Evolutionary conservation across 176 grass and related monocot species (phyloP).

Genomic region (Rhipidocladum racemiflorum): DNA sequence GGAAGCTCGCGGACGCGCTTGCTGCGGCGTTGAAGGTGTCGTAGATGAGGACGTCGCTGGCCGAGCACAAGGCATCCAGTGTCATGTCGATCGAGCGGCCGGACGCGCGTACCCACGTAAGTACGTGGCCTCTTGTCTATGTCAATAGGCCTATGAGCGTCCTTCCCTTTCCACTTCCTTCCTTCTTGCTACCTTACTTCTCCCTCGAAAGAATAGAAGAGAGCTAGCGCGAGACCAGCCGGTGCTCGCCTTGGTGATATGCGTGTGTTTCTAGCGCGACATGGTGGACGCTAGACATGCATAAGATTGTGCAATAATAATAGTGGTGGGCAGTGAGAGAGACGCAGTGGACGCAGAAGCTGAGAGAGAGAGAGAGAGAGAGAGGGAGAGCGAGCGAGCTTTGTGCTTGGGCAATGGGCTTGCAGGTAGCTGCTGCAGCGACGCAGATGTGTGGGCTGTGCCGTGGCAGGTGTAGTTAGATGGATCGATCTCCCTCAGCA

Average conservation of each 20-base stretch:
- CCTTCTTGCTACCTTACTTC: background rate
- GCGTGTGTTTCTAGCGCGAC: constrained; percentile 29
- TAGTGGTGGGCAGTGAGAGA: background rate
- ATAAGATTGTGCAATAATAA: constrained; percentile 18
- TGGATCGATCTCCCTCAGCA: constrained; percentile 9
- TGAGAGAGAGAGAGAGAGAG: background rate
- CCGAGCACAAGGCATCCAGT: constrained; percentile 37
- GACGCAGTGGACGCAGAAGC: constrained; percentile 17
- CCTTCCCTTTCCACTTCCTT: background rate
- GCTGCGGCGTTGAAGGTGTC: constrained; percentile 49
- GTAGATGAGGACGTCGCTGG: constrained; percentile 50
- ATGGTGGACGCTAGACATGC: constrained; percentile 24
- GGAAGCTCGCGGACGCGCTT: background rate
- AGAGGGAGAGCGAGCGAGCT: background rate
- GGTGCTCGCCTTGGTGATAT: constrained; percentile 20
- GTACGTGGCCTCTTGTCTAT: background rate
- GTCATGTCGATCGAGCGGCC: constrained; percentile 34
- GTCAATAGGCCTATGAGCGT: background rate
- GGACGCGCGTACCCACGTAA: background rate
- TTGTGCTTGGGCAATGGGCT: constrained; percentile 27
- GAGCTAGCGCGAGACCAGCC: background rate
- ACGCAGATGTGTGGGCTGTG: constrained; percentile 11
- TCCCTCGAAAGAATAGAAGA: constrained; percentile 7
- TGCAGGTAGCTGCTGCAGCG: constrained; percentile 11
- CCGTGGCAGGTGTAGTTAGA: background rate